These are phyloP conservation scores for Boletus subparvulus DNA, from an alignment of 768 basidiomycete genomes.

Conservation along the genomic window DNA sequence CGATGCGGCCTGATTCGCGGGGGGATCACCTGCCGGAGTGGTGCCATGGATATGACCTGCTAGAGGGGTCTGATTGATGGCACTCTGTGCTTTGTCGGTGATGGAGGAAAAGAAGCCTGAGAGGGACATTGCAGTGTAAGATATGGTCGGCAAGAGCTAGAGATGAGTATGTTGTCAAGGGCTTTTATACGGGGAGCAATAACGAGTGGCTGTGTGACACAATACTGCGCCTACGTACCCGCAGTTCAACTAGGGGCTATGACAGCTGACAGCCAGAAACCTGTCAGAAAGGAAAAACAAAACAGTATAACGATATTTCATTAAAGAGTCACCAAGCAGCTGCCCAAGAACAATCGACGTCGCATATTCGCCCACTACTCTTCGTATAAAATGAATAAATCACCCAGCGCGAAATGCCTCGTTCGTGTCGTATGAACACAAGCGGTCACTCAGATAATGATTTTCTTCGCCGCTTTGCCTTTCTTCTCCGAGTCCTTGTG, in stretches of 20 bases:
- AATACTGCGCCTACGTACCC: constrained; percentile 10
- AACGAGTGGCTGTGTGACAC: constrained; percentile 23
- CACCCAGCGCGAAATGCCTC: constrained; percentile 19
- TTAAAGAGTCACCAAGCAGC: constrained; percentile 24
- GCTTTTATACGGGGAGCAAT: constrained; percentile 14
- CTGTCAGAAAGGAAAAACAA: constrained; percentile 7
- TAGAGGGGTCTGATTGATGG: constrained; percentile 61
- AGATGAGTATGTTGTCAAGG: constrained; percentile 12
- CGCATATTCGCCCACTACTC: constrained; percentile 23
- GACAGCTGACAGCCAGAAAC: constrained; percentile 4
- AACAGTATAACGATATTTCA: constrained; percentile 22
- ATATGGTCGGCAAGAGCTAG: constrained; percentile 5
- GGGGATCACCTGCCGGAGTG: constrained; percentile 38
- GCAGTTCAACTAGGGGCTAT: constrained; percentile 6
- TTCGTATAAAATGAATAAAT: constrained; percentile 34
- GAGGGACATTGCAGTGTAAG: constrained; percentile 48
- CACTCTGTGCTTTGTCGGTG: constrained; percentile 75
- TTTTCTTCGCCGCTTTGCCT: constrained; percentile 79
- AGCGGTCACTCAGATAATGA: constrained; percentile 50
- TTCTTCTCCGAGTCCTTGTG: constrained; percentile 97
- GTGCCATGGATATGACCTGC: constrained; percentile 54
- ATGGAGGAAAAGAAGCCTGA: constrained; percentile 63
- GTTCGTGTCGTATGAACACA: constrained; percentile 17
- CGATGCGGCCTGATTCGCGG: constrained; percentile 43
- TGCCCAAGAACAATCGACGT: constrained; percentile 16